Conservation (phyloP, 1,139 yeast species). For the Geotrichum klebahnii region DNA sequence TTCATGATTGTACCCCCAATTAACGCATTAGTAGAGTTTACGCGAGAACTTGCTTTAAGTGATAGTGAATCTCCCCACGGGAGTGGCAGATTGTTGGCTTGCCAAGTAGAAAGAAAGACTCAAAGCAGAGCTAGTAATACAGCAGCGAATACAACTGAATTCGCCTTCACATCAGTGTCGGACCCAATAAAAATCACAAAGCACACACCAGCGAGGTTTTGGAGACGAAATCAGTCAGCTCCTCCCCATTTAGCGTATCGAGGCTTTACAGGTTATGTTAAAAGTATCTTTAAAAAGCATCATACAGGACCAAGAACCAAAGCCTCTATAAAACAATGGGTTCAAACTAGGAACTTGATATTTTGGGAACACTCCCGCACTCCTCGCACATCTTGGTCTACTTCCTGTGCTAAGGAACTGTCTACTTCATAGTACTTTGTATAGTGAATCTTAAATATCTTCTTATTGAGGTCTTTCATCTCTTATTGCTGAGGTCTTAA, state of each 20-base stretch:
- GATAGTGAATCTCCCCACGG: background rate
- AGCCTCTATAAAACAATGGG: slow-evolving; percentile 5
- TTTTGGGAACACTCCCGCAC: slow-evolving; percentile 10
- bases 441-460: background rate
- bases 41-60: slow-evolving; percentile 2
- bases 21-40: slow-evolving; percentile 13
- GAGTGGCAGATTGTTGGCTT: background rate
- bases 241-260: slow-evolving; percentile 7
- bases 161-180: slow-evolving; percentile 8
- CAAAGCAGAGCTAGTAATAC: background rate
- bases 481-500: background rate
- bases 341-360: slow-evolving; percentile 4
- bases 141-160: background rate
- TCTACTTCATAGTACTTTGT: slow-evolving; percentile 4
- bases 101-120: background rate
- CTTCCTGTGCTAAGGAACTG: background rate
- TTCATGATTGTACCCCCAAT: slow-evolving; percentile 18
- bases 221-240: slow-evolving; percentile 2
- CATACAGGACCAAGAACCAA: background rate
- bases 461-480: background rate
- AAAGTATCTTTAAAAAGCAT: slow-evolving; percentile 9
- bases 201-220: slow-evolving; percentile 4
- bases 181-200: slow-evolving; percentile 12
- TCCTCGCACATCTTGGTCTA: background rate
- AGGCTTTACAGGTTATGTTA: slow-evolving; percentile 11